These are phyloP conservation scores for Globisporangium spinosum DNA, from an alignment of 352 stramenopile species.

Conservation along the genomic window DNA sequence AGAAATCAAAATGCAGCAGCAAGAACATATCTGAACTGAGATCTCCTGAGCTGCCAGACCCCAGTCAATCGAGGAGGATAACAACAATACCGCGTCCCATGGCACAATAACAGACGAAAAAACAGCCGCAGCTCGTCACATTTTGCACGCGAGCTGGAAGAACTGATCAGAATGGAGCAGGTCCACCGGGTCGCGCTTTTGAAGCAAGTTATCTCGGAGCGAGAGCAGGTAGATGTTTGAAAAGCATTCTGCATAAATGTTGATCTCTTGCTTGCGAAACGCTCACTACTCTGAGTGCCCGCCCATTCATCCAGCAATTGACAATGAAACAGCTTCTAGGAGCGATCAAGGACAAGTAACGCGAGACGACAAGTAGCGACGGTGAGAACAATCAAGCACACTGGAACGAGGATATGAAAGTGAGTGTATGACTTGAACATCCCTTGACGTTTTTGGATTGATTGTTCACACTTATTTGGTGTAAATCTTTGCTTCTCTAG, in stretches of 20 bases:
- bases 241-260: background rate
- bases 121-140: background rate
- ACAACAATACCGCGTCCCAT: slow-evolving; percentile 11
- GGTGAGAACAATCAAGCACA: slow-evolving; percentile 25
- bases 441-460: background rate
- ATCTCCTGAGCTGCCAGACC: background rate
- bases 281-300: background rate
- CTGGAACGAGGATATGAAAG: slow-evolving; percentile 21
- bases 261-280: background rate
- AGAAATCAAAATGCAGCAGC: slow-evolving; percentile 16
- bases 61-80: slow-evolving; percentile 9
- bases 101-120: background rate
- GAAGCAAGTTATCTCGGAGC: slow-evolving; percentile 50
- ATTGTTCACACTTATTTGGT: background rate
- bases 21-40: background rate
- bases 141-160: slow-evolving; percentile 44
- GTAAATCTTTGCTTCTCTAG: slow-evolving; percentile 13
- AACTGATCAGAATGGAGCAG: slow-evolving; percentile 50
- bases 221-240: slow-evolving; percentile 39
- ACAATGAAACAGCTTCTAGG: slow-evolving; percentile 52
- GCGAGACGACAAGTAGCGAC: background rate
- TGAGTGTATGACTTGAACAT: slow-evolving; percentile 1
- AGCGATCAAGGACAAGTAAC: slow-evolving; percentile 18
- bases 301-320: slow-evolving; percentile 22
- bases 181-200: slow-evolving; percentile 43